Evolutionary conservation across 2,329 filamentous ascomycete genomes (phyloP), one percentile per base, ranked within the genome.

Genomic region (Ploettnerulaceae sp.): DNA sequence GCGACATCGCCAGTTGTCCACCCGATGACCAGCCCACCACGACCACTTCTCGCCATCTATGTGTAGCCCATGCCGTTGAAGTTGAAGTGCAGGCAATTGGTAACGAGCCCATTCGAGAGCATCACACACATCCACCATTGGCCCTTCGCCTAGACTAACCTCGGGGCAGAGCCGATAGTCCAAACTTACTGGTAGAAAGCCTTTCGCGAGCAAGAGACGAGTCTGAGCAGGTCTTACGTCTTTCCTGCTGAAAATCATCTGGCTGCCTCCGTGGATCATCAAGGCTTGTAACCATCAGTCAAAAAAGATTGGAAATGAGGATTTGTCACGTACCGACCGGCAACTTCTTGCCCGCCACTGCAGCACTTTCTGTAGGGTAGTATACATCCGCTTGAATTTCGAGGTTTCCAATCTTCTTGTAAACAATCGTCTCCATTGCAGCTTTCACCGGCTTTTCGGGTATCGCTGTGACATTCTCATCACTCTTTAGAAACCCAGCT

Each of bases 131-230:
- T 77, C 75, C 2, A 53, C 51, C 57, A 77, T 68, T 0, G 74
- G 66, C 0, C 74, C 75, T 1, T 72, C 66, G 3, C 64, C 37
- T 3, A 77, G 53, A 15, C 59, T 69, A 2, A 68, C 62, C 33
- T 76, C 71, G 0, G 74, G 74, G 46, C 73, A 76, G 1, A 77
- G 65, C 0, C 72, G 61, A 49, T 76, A 73, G 53, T 77, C 74
- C 0, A 76, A 42, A 49, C 69, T 72, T 8, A 77, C 57, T 0
- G 74, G 71, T 2, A 76, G 55, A 31, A 76, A 63, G 0, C 70
- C 69, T 4, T 57, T 31, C 7, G 34, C 43, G 15, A 47, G 33
- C 3, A 47, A 33, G 3, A 34, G 20, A 1, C 33, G 37, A 14
- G 43, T 47, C 21, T 50, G 48, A 18, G 32, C 14, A 17, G 24